Percentiles rank a stretch among this genome's conserved stretches.
These are phyloP conservation scores for Monosporascus sp. DNA, from an alignment of 2,329 filamentous ascomycete genomes.

Conservation along the genomic window DNA sequence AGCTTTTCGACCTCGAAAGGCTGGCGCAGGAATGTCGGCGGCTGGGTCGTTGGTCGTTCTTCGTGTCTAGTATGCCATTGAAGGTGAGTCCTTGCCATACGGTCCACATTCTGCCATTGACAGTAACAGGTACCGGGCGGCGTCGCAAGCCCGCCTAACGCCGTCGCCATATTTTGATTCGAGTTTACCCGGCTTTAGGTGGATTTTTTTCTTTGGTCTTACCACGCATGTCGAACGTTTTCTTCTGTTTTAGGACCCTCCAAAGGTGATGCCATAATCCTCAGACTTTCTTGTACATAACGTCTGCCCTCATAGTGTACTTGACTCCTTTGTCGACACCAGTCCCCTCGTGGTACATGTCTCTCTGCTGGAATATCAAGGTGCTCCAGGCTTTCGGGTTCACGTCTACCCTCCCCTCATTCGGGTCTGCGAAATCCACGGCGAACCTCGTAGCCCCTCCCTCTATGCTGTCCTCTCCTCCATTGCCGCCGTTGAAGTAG, in stretches of 20 bases:
- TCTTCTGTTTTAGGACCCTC: neutral
- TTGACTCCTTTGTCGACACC: constrained; percentile 10
- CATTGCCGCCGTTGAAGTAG: constrained; percentile 8
- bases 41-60: constrained; percentile 32
- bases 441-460: constrained; percentile 11
- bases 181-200: neutral
- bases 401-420: constrained; percentile 6
- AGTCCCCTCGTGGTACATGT: constrained; percentile 12
- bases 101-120: neutral
- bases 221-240: too few species aligned
- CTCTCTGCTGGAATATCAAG: constrained; percentile 13
- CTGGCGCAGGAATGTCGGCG: constrained; percentile 29
- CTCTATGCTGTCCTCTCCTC: constrained; percentile 3
- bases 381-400: constrained; percentile 9
- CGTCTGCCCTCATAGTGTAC: constrained; percentile 12
- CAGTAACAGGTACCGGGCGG: constrained; percentile 27
- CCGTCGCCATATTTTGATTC: constrained; percentile 30
- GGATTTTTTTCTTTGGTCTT: neutral
- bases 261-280: neutral
- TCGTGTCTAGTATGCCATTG: constrained; percentile 33
- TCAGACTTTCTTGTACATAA: constrained; percentile 10
- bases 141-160: constrained; percentile 34
- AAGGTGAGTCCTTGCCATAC: constrained; percentile 15
- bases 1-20: constrained; percentile 41
- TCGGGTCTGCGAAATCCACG: constrained; percentile 7